Evolutionary conservation across 2,329 filamentous ascomycete species (phyloP), one percentile per base, ranked within the genome.

Genomic region (Cladosporium sp.): DNA sequence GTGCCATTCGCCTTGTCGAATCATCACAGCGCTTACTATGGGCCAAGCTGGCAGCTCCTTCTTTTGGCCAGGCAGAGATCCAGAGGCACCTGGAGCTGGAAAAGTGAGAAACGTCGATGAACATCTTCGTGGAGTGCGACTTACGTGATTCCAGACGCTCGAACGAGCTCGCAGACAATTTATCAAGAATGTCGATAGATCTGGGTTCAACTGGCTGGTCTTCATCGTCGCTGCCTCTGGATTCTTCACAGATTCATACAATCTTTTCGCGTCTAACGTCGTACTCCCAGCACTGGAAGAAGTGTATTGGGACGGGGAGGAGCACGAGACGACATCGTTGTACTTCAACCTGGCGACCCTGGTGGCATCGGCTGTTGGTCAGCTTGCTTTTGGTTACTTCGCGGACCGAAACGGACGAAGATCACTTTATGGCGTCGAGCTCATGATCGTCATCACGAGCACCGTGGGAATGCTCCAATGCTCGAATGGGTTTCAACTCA

Each of bases 141-240:
- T 34, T 11, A 34, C 11, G 11, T 25, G 30, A 5, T 1, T 14
- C 3, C 22, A 47, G 43, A 47, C 43, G 14, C 43, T 47, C 22
- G 43, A 47, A 47, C 22, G 22, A 15, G 43, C 43, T 12, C 43
- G 43, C 12, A 17, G 14, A 47, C 55, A 52, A 14, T 60, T 62
- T 42, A n/a, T 62, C 49, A 38, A 57, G 25, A 43, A 22, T 3
- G 34, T 64, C 20, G 62, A 64, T 17, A 34, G 49, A 5, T 58
- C 57, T 22, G 63, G 60, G 15, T 62, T 64, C 58, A 63, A 65
- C 45, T 61, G 59, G 60, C 58, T 51, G 15, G 72, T 74, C 7
- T 72, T 73, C 37, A 57, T 72, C 6, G 73, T 75, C n/a, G 73
- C 73, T n/a, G 72, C 71, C 7, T 70, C 73, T n/a, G 73, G 73